Conservation (phyloP, 2,329 filamentous ascomycete species). For the Massarina eburnea region DNA sequence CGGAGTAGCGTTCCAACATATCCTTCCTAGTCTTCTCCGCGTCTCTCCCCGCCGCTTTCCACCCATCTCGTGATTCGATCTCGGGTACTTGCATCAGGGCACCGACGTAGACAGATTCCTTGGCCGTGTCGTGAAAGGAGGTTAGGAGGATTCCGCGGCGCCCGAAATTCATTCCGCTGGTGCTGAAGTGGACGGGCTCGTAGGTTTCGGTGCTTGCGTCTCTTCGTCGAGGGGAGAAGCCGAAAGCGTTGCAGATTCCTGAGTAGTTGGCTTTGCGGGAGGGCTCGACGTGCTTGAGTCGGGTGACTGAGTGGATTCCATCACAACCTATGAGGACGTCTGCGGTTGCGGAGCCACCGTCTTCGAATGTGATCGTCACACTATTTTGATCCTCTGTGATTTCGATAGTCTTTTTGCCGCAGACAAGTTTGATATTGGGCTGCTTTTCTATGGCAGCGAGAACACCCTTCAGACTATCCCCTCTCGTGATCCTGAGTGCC, state of each 20-base stretch:
- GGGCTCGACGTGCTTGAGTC: conserved; percentile 49
- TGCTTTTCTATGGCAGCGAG: conserved; percentile 44
- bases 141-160: conserved; percentile 50
- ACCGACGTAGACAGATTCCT: conserved; percentile 47
- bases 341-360: conserved; percentile 46
- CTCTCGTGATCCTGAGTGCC: conserved; percentile 48
- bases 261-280: conserved; percentile 46
- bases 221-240: conserved; percentile 44
- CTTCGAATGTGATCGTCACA: conserved; percentile 49
- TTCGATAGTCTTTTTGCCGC: conserved; percentile 46
- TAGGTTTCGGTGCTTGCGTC: conserved; percentile 18
- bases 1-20: conserved; percentile 44
- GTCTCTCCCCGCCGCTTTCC: conserved; percentile 48
- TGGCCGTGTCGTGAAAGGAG: conserved; percentile 40
- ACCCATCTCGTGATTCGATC: conserved; percentile 47
- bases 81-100: conserved; percentile 49
- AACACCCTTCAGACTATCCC: conserved; percentile 47
- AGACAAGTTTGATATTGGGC: conserved; percentile 46
- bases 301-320: conserved; percentile 52
- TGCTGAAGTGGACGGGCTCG: conserved; percentile 43
- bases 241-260: conserved; percentile 51
- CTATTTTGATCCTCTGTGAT: conserved; percentile 45
- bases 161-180: conserved; percentile 50
- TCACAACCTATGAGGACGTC: conserved; percentile 60
- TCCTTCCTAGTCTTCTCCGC: conserved; percentile 46